Percentiles rank a stretch among this genome's conserved stretches.
phyloP scores from a whole-genome alignment of 192 early-diverging fungal species.

The Powellomyces hirtus region DNA sequence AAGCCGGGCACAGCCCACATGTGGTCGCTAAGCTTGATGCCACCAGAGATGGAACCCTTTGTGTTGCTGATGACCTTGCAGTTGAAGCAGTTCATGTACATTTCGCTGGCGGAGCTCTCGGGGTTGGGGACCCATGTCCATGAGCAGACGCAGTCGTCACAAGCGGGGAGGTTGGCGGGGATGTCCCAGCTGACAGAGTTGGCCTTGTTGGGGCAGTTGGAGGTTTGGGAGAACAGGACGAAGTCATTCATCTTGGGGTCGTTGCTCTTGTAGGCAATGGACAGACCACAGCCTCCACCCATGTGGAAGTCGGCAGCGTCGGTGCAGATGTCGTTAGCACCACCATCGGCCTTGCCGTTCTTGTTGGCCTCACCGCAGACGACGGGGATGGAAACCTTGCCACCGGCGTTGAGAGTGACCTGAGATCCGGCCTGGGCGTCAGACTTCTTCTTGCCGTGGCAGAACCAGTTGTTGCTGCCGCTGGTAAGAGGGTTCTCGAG shows the following conservation, averaged over 20 bases:
- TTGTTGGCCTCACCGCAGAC: slow-evolving; percentile 18
- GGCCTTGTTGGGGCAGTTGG: slow-evolving; percentile 21
- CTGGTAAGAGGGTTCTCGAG: slow-evolving; percentile 23
- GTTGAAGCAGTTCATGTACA: slow-evolving; percentile 36
- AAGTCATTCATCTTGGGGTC: slow-evolving; percentile 9
- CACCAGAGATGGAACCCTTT: slow-evolving; percentile 13
- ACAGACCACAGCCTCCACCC: slow-evolving; percentile 27
- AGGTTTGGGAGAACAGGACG: slow-evolving; percentile 6
- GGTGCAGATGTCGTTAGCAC: slow-evolving; percentile 18
- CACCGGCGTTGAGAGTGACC: slow-evolving; percentile 13
- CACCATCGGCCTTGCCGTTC: background rate
- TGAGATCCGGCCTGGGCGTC: slow-evolving; percentile 1
- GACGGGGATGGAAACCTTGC: background rate
- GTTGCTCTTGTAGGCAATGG: slow-evolving; percentile 20
- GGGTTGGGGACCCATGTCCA: slow-evolving; percentile 33
- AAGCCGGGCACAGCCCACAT: slow-evolving; percentile 22
- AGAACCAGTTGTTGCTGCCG: slow-evolving; percentile 24
- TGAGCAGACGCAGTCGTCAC: slow-evolving; percentile 27
- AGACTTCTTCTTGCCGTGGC: slow-evolving; percentile 18
- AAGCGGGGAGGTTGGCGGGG: slow-evolving; percentile 29
- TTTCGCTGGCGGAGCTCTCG: slow-evolving; percentile 4
- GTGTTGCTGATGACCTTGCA: slow-evolving; percentile 6
- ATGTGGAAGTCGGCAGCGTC: slow-evolving; percentile 14
- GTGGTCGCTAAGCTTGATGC: slow-evolving; percentile 8
- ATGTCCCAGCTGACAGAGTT: slow-evolving; percentile 17